Evolutionary conservation across 2,329 filamentous ascomycete genomes (phyloP), one percentile per base, ranked within the genome.

Genomic region (Coniochaeta hoffmannii): DNA sequence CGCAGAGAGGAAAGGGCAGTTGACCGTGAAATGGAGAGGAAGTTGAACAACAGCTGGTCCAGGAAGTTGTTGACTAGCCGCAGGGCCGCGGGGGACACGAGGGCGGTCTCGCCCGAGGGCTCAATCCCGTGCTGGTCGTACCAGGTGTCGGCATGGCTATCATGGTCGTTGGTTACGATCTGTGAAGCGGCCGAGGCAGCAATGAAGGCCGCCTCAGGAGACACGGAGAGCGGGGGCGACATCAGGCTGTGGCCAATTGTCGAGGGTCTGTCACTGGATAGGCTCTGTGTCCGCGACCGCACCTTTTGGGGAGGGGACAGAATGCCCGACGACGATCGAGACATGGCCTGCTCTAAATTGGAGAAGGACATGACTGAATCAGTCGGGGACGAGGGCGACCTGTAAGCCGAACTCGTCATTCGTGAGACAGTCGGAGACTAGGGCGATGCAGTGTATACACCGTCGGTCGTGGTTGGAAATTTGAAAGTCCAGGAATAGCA

Each of bases 11-110:
- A 73, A 9, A 97, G 77, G 2, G 85, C 83, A 0, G 91, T 95
- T 2, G 91, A 91, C 63, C 87, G 86, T 17, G 93, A 86, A 12
- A 83, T 76, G 26, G 85, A 83, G n/a, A 99, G 82, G 59, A 97
- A 88, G 65, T 90, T 93, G 76, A 92, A 96, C 6, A 99, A 80
- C 4, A 97, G 78, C 67, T 97, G 90, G 69, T 99, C 94, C 59
- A 99, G 82, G 67, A 99, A 99, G 64, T 82, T 85, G 73, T 99
- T 99, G 66, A 97, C 82, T 10, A 96, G 80, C 41, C 80, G 78
- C 35, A 97, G 76, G 0, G 94, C 89, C 28, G 81, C 79, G 2
- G 80, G 76, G 1, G 90, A 87, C 56, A 96, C 88, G 51, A 87
- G 69, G 17, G 88, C 88, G 17, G 86, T 83, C 62, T 89, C 86